Conservation (phyloP, 192 early-diverging fungal species). For the Oehlia diaphana region DNA sequence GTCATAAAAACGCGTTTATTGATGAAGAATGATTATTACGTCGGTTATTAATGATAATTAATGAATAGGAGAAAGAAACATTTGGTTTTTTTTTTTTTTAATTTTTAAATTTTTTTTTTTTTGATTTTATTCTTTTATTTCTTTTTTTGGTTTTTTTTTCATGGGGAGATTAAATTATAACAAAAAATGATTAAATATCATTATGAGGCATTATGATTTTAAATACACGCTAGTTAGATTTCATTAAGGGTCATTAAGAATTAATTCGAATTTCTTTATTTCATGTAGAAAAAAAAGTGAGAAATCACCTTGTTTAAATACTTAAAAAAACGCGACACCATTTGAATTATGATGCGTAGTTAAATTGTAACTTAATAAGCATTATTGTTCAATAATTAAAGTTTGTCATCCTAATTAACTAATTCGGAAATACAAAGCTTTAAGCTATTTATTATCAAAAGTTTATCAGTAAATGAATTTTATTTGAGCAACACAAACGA, state of each 20-base stretch:
- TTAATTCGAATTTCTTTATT: background rate
- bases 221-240: background rate
- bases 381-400: background rate
- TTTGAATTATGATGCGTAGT: background rate
- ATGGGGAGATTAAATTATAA: background rate
- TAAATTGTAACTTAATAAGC: background rate
- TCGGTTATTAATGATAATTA: too few species aligned
- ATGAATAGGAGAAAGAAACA: too few species aligned
- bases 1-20: too few species aligned
- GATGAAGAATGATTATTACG: too few species aligned
- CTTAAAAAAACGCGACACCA: background rate
- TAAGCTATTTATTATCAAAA: background rate
- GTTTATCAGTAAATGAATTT: background rate
- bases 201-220: background rate
- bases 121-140: background rate
- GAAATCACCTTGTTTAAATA: background rate
- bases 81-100: background rate
- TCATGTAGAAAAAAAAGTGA: background rate
- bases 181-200: background rate
- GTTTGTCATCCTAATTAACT: background rate
- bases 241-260: background rate
- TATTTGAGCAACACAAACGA: background rate
- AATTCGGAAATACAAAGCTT: background rate
- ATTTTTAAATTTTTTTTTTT: background rate
- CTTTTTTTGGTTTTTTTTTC: background rate